Base-by-base conservation (phyloP, 2,329 filamentous ascomycete species). In the Cordyceps farinosa region DNA sequence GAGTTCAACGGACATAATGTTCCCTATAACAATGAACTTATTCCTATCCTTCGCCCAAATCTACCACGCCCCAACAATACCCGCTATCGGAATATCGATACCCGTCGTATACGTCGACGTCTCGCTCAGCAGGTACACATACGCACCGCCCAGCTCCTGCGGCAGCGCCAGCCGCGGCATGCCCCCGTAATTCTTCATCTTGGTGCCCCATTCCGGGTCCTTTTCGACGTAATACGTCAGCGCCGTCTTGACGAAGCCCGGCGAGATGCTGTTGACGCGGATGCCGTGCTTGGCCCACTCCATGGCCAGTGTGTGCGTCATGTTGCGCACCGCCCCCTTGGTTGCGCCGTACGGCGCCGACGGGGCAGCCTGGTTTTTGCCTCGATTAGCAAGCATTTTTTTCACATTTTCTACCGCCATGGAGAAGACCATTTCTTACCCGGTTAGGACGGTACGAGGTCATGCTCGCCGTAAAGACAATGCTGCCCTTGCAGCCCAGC, bases 151-250 rank as follows among this genome's bases (percentile, higher is more conserved):
- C 2, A 86, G 71, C 70, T 86, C 82, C 66, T 82, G 77, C 0
- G 80, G 79, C 54, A 81, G 76, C 0, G 82, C 83, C 44, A 86
- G 67, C 34, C 82, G 73, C 11, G 82, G 82, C 76, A 86, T 84
- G 3, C 82, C 82, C 3, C 83, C 81, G 67, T 85, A 85, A 68
- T 85, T 84, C 71, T 83, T 80, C 74, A 85, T 78, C 73, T 85
- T 81, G 65, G 77, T 73, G 63, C 82, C 79, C 83, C 82, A 86
- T 68, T 85, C 83, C 0, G 81, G 79, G 17, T 77, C 74, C n/a
- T 77, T 77, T 63, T 79, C 76, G 5, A 85, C 81, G 67, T 79
- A 81, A 69, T 80, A 82, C 7, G 79, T 82, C 73, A 55, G 15
- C 9, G 52, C 52, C 36, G 38, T 55, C 36, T 55, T 55, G 27